A percentile compares a stretch with the other conserved stretches of the same genome.
These are phyloP conservation scores for Penicillium sp. DNA, from an alignment of 2,329 filamentous ascomycete species.

Conservation along the genomic window DNA sequence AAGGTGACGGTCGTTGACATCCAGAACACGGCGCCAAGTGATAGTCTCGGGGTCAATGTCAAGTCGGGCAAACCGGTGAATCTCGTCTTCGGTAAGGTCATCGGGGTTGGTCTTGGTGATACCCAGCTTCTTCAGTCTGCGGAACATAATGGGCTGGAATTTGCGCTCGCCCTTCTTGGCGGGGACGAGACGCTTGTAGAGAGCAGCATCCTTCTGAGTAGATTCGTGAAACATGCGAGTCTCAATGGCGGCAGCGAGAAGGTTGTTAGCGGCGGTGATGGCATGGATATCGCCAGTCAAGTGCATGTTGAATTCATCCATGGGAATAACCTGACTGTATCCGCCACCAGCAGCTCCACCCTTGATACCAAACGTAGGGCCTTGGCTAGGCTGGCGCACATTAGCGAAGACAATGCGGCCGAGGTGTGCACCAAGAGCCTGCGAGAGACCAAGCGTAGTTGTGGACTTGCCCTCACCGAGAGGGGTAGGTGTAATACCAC, in stretches of 20 bases:
- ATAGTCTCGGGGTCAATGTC: constrained; percentile 96
- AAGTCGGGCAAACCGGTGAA: constrained; percentile 75
- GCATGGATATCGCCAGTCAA: constrained; percentile 96
- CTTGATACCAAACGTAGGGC: constrained; percentile 97
- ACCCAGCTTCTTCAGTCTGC: constrained; percentile 85
- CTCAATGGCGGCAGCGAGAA: constrained; percentile 90
- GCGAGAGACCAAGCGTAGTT: constrained; percentile 88
- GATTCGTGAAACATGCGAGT: constrained; percentile 97
- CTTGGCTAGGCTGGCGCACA: constrained; percentile 91
- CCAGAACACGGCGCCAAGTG: constrained; percentile 89
- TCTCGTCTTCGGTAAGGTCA: constrained; percentile 82
- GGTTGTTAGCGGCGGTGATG: constrained; percentile 92
- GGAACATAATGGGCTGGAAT: constrained; percentile 85
- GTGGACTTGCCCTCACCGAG: constrained; percentile 97
- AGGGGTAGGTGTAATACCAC: constrained; percentile 91
- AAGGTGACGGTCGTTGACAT: constrained; percentile 93
- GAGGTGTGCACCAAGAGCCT: constrained; percentile 82
- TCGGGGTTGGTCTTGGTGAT: constrained; percentile 92
- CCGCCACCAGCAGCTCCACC: constrained; percentile 93
- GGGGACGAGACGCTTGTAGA: constrained; percentile 82
- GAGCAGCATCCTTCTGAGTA: constrained; percentile 79
- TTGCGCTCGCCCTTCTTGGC: constrained; percentile 78
- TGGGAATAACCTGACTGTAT: constrained; percentile 97
- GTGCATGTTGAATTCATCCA: constrained; percentile 99
- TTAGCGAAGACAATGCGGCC: constrained; percentile 88